Evolutionary conservation across 352 stramenopile species (phyloP), one percentile per base, ranked within the genome.

Genomic region (Aphanomyces stellatus): DNA sequence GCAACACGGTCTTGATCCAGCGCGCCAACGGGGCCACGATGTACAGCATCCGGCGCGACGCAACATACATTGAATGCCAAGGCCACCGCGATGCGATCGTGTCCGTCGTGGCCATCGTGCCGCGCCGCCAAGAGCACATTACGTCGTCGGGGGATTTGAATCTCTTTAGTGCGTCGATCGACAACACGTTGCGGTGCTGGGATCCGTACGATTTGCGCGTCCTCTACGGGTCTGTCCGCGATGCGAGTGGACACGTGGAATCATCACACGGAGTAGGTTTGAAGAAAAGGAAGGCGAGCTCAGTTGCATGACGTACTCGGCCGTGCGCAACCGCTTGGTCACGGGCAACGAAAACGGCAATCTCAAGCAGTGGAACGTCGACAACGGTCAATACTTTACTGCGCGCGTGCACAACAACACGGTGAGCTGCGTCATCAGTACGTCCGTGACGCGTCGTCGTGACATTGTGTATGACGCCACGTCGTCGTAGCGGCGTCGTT

Each of bases 151-250:
- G 2, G n/a, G 64, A 57, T 27, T 76, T 75, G 6, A 33, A 33
- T n/a, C 86, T 90, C 61, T 81, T 90, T 51, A 88, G 79, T 57
- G 77, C 78, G 33, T 89, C 81, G 22, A 60, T 88, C 22, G 83
- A 92, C 51, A 83, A 80, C 22, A 80, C 80, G n/a, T 74, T 92
- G 22, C 77, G 83, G 0, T 92, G 83, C 62, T 92, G 83, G 83
- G 81, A 89, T 37, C 74, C 77, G 41, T 87, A 87, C 62, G 79
- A 88, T 30, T 81, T 87, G 71, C 82, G 85, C 34, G 63, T 72
- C 2, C 71, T 79, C 4, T 88, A 80, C 51, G 71, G 76, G 56
- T 64, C 25, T 24, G 42, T 64, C 27, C 25, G n/a, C 6, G n/a
- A n/a, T n/a, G n/a, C n/a, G n/a, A n/a, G n/a, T 25, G 19, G 53